Conservation (phyloP, 2,329 filamentous ascomycete genomes). For the Gremmenia infestans region DNA sequence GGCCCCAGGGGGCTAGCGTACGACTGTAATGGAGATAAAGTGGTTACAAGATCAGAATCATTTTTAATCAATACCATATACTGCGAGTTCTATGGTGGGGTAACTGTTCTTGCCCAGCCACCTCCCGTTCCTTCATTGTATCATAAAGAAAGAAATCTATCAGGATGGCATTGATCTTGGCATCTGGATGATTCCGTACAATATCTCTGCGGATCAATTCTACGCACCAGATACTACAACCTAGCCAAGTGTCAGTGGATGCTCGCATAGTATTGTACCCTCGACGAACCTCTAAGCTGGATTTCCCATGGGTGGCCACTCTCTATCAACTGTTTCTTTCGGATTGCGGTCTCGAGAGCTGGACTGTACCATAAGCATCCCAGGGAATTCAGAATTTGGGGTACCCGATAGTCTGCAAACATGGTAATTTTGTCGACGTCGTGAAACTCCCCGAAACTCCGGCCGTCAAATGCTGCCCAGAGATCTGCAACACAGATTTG, state of each 20-base stretch:
- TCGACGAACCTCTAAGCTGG: conserved; percentile 67
- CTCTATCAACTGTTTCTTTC: conserved; percentile 57
- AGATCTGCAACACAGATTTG: conserved; percentile 95
- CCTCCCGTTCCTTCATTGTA: conserved; percentile 81
- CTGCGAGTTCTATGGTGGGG: conserved; percentile 88
- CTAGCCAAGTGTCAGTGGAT: conserved; percentile 36
- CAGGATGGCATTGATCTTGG: conserved; percentile 76
- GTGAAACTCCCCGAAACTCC: conserved; percentile 71
- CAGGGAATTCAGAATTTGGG: conserved; percentile 82
- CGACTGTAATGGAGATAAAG: neutral
- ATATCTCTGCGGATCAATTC: conserved; percentile 86
- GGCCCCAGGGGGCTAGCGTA: too few species aligned
- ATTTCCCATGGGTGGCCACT: conserved; percentile 76
- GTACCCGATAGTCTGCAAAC: conserved; percentile 97
- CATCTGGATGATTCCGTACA: conserved; percentile 62
- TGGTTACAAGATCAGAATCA: neutral
- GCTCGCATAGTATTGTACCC: neutral
- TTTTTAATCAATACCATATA: conserved; percentile 72
- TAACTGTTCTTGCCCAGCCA: conserved; percentile 52
- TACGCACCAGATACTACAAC: conserved; percentile 93
- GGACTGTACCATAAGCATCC: conserved; percentile 84
- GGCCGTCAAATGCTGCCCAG: conserved; percentile 91
- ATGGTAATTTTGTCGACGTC: conserved; percentile 97
- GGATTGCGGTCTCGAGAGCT: conserved; percentile 66
- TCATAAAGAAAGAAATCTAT: conserved; percentile 99